These are phyloP conservation scores for Metschnikowia vanudenii DNA, from an alignment of 805 yeast genomes.

Conservation along the genomic window DNA sequence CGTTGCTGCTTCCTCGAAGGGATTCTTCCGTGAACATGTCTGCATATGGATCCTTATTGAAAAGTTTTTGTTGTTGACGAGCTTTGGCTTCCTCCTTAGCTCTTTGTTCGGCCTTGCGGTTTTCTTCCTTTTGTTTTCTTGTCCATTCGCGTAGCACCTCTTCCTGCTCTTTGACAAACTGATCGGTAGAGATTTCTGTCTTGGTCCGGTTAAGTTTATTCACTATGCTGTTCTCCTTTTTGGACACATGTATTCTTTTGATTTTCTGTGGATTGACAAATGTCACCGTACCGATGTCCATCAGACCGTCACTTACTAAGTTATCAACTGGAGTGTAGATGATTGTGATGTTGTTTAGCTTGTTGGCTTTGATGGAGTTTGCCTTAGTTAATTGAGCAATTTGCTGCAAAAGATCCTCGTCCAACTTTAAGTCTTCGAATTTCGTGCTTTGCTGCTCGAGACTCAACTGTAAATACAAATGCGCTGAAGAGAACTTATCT, in stretches of 20 bases:
- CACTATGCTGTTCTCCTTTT: conserved; percentile 56
- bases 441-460: conserved; percentile 46
- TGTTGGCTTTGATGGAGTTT: conserved; percentile 74
- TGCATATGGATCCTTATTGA: conserved; percentile 34
- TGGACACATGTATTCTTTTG: conserved; percentile 50
- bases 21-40: conserved; percentile 50
- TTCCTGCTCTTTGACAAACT: conserved; percentile 35
- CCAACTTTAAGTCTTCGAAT: conserved; percentile 33
- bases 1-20: conserved; percentile 43
- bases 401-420: conserved; percentile 48
- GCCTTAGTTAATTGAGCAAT: conserved; percentile 72
- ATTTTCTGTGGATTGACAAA: conserved; percentile 60
- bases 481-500: conserved; percentile 74
- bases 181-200: conserved; percentile 50
- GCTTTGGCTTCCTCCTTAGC: conserved; percentile 35
- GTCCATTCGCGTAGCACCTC: conserved; percentile 32
- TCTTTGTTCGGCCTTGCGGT: conserved; percentile 27
- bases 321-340: conserved; percentile 76
- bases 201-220: conserved; percentile 66
- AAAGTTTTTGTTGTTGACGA: conserved; percentile 39
- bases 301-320: conserved; percentile 60
- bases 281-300: conserved; percentile 79
- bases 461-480: conserved; percentile 61
- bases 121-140: conserved; percentile 40
- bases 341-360: conserved; percentile 61